phyloP scores from a whole-genome alignment of 2,329 filamentous ascomycete species.

The Akanthomyces muscarius region DNA sequence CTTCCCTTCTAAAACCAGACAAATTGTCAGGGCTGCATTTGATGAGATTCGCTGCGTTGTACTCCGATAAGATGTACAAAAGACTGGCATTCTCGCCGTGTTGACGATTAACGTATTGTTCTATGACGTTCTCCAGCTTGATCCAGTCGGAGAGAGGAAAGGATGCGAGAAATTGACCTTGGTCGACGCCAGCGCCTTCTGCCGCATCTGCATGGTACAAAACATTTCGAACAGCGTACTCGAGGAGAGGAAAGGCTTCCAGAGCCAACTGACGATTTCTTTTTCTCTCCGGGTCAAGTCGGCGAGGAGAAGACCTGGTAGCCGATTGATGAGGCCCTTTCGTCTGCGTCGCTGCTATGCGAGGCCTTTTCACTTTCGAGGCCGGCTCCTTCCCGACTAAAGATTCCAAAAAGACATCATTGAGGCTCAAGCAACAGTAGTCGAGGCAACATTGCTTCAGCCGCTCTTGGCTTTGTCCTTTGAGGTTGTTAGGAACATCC shows the following conservation, averaged over 20 bases:
- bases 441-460: constrained; percentile 20
- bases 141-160: constrained; percentile 16
- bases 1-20: neutral
- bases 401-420: too few relatives aligned
- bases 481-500: neutral
- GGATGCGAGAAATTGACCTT: neutral
- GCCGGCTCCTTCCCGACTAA: too few relatives aligned
- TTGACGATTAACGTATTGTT: neutral
- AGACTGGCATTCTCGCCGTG: constrained; percentile 5
- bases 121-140: constrained; percentile 3
- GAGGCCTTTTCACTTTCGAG: neutral
- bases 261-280: too few relatives aligned
- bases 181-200: neutral
- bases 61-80: constrained; percentile 17
- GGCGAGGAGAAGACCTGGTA: too few relatives aligned
- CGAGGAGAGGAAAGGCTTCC: constrained; percentile 17
- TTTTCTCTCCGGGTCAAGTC: too few relatives aligned
- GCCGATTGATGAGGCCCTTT: too few relatives aligned
- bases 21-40: neutral
- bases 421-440: too few relatives aligned
- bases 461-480: constrained; percentile 15
- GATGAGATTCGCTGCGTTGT: neutral
- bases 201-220: constrained; percentile 22
- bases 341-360: too few relatives aligned
- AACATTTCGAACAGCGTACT: constrained; percentile 18